Conservation (phyloP, 2,329 filamentous ascomycete species). For the Cladosporium velox region DNA sequence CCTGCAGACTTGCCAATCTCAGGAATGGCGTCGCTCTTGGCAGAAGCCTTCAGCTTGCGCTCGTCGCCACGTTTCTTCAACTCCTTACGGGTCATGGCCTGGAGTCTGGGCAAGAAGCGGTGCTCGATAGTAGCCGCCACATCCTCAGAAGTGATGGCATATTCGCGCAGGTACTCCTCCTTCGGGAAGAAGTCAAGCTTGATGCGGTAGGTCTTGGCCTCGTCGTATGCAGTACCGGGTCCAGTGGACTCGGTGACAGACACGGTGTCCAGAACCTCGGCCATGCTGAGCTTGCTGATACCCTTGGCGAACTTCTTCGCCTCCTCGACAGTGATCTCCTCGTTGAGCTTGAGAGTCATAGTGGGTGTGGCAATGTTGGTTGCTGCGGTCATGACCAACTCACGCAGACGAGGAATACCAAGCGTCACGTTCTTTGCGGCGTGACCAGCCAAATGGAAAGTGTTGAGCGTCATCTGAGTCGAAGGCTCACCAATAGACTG, state of each 20-base stretch:
- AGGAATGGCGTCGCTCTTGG: conserved; percentile 66
- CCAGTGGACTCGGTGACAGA: conserved; percentile 79
- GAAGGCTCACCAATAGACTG: conserved; percentile 97
- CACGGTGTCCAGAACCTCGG: conserved; percentile 79
- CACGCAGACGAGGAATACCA: conserved; percentile 93
- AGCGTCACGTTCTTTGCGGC: conserved; percentile 98
- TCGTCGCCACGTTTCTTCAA: conserved; percentile 73
- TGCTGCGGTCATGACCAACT: conserved; percentile 98
- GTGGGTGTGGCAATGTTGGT: conserved; percentile 84
- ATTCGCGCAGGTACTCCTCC: conserved; percentile 79
- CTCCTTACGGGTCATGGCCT: conserved; percentile 71
- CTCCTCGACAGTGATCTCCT: conserved; percentile 68
- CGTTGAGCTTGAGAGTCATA: conserved; percentile 80
- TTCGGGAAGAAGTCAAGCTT: conserved; percentile 80
- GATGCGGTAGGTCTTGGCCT: conserved; percentile 84
- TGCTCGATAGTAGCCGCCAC: conserved; percentile 78
- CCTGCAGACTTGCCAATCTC: conserved; percentile 69
- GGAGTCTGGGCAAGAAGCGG: conserved; percentile 72
- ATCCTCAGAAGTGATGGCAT: conserved; percentile 77
- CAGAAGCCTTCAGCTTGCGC: conserved; percentile 56
- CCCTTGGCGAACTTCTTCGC: conserved; percentile 84
- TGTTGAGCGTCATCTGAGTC: conserved; percentile 99
- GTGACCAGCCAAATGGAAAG: conserved; percentile 98
- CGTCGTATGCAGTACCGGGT: conserved; percentile 64
- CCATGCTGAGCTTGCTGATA: conserved; percentile 81